Evolutionary conservation across 164 flowering plant species (phyloP).

Genomic region (Chimonanthus praecox): DNA sequence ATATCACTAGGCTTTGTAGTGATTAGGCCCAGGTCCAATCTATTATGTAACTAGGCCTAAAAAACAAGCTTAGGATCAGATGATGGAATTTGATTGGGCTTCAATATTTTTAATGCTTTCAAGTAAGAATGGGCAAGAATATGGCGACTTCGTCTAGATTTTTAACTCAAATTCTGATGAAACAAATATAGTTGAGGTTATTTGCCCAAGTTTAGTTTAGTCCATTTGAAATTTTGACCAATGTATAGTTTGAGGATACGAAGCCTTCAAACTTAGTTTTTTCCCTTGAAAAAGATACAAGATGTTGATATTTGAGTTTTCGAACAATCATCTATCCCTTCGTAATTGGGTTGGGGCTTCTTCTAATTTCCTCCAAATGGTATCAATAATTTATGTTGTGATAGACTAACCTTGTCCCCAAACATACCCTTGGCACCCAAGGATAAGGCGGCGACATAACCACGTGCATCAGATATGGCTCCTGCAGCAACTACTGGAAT

Average conservation of each 20-base stretch:
- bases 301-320: too few species aligned
- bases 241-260: not conserved
- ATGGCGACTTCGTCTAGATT: too few species aligned
- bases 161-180: too few species aligned
- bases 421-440: slow-evolving; percentile 29
- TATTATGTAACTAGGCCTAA: too few species aligned
- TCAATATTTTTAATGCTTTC: not conserved
- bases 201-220: too few species aligned
- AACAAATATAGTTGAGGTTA: too few species aligned
- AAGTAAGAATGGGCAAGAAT: not conserved
- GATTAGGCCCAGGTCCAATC: too few species aligned
- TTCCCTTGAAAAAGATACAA: too few species aligned
- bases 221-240: too few species aligned
- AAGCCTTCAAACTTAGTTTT: not conserved
- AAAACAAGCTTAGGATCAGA: not conserved
- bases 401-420: slow-evolving; percentile 23
- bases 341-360: not conserved
- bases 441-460: slow-evolving; percentile 27
- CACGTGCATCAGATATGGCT: slow-evolving; percentile 26
- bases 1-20: too few species aligned
- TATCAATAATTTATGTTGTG: not conserved
- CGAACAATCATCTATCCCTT: too few species aligned
- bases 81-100: not conserved
- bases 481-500: slow-evolving; percentile 27
- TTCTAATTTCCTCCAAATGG: not conserved